Percentiles rank a stretch among this genome's conserved stretches.
Conservation (phyloP, 371 early-diverging fungal genomes). For the Phascolomyces articulosus region DNA sequence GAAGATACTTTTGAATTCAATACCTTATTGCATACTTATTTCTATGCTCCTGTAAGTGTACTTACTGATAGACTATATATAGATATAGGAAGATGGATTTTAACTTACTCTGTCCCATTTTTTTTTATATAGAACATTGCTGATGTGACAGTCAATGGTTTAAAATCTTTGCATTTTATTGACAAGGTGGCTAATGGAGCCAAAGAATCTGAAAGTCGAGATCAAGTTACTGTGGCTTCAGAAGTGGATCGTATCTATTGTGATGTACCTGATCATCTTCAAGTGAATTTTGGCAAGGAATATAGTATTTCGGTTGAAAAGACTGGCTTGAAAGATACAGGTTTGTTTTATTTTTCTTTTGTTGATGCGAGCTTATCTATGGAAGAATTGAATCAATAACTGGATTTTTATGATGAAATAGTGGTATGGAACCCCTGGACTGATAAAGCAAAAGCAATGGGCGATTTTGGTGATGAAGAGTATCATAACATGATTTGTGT, state of each 20-base stretch:
- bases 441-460: conserved; percentile 86
- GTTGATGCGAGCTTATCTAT: no score
- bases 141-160: conserved; percentile 63
- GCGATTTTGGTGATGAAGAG: conserved; percentile 87
- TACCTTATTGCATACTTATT: conserved; percentile 91
- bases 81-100: neutral
- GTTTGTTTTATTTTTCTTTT: conserved; percentile 30
- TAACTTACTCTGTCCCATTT: no score
- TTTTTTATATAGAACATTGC: conserved; percentile 52
- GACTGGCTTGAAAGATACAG: conserved; percentile 70
- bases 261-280: conserved; percentile 60
- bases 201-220: conserved; percentile 38
- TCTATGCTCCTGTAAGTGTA: conserved; percentile 65
- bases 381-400: no score
- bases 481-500: conserved; percentile 88
- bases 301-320: conserved; percentile 52
- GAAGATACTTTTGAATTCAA: conserved; percentile 78
- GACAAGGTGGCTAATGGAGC: conserved; percentile 74
- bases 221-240: conserved; percentile 54
- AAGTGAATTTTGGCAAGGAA: conserved; percentile 50
- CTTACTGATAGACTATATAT: neutral
- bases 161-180: conserved; percentile 58
- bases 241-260: conserved; percentile 83
- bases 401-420: conserved; percentile 13
- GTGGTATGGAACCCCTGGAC: conserved; percentile 98